A percentile compares a stretch with the other conserved stretches of the same genome.
Conservation (phyloP, 1,284 basidiomycete species). For the Apiotrichum montevideense region DNA sequence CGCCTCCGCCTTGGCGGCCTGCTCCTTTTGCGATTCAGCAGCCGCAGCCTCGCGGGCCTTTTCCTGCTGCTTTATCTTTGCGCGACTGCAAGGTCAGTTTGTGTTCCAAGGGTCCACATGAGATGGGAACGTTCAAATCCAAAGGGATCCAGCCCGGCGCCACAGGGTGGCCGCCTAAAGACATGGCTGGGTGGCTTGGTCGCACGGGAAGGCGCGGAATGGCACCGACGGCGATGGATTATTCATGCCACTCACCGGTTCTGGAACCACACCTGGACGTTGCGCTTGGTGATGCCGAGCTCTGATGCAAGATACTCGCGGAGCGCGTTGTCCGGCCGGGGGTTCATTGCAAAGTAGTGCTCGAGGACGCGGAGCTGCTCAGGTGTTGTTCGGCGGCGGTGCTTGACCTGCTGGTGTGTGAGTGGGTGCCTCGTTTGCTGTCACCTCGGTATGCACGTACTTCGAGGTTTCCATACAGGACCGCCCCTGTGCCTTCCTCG, state of each 20-base stretch:
- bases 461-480: conserved; percentile 26
- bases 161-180: too few relatives aligned
- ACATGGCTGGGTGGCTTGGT: too few relatives aligned
- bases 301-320: conserved; percentile 71
- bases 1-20: not conserved
- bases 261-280: conserved; percentile 94
- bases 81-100: conserved; percentile 53
- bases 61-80: conserved; percentile 65
- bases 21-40: conserved; percentile 17
- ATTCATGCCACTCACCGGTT: conserved; percentile 58
- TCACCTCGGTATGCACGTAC: conserved; percentile 7
- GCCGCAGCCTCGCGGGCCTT: conserved; percentile 37
- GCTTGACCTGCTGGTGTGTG: conserved; percentile 61
- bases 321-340: conserved; percentile 76
- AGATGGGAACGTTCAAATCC: too few relatives aligned
- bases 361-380: conserved; percentile 81
- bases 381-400: conserved; percentile 74
- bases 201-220: too few relatives aligned
- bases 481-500: conserved; percentile 17
- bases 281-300: conserved; percentile 83
- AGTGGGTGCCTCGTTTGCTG: not conserved
- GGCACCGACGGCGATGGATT: not conserved
- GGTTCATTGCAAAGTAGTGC: conserved; percentile 72
- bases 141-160: too few relatives aligned
- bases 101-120: too few relatives aligned